Evolutionary conservation across 352 stramenopile species (phyloP).

Genomic region (Bremia lactucae): DNA sequence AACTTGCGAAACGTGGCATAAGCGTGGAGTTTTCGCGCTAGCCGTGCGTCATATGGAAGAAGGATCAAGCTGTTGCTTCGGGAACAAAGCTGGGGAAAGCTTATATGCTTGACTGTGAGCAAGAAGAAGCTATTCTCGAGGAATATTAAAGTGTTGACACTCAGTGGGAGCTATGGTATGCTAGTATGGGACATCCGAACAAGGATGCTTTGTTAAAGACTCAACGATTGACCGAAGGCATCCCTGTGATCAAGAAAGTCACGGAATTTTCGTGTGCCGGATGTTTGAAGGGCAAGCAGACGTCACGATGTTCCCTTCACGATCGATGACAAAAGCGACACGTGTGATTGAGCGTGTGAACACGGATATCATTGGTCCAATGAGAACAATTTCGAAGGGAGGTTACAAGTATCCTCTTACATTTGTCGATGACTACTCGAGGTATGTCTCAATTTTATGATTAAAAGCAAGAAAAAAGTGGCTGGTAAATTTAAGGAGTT

Average conservation of each 20-base stretch:
- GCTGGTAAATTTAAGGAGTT: not conserved
- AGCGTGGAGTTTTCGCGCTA: not conserved
- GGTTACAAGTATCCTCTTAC: not conserved
- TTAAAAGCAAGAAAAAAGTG: not conserved
- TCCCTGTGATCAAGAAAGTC: not conserved
- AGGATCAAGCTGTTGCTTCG: not conserved
- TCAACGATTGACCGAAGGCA: not conserved
- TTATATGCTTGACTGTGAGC: slow-evolving; percentile 8
- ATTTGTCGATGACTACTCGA: not conserved
- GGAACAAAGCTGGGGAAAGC: slow-evolving; percentile 5
- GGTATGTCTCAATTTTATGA: not conserved
- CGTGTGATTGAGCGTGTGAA: not conserved
- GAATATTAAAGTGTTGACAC: not conserved
- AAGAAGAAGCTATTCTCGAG: not conserved
- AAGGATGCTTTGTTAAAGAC: not conserved
- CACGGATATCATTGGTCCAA: not conserved
- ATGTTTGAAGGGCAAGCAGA: not conserved
- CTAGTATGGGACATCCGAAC: not conserved
- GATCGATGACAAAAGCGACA: not conserved
- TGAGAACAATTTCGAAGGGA: not conserved
- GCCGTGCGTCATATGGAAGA: not conserved
- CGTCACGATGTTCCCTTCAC: not conserved
- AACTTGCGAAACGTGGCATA: not conserved
- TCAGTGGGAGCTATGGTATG: not conserved
- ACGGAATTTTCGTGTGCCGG: not conserved